Evolutionary conservation across 352 stramenopile species (phyloP), one percentile per base, ranked within the genome.

Genomic region (Albugo candida): DNA sequence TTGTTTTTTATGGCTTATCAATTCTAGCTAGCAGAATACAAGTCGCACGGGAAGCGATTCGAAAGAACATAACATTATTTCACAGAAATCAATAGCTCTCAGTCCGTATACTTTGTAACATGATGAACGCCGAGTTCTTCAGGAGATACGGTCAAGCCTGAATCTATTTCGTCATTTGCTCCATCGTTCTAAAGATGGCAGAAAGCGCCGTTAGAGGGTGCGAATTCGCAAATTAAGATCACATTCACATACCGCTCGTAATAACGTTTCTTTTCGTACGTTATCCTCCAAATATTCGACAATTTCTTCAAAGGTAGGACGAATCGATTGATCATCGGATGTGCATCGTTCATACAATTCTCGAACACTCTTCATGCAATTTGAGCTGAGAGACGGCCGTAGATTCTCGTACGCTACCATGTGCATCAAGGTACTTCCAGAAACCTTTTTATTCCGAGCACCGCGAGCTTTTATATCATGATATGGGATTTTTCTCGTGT

Each of bases 391-490:
- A 49, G 70, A 89, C 13, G 79, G 79, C 38, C 79, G 79, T 42
- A 92, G 59, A 49, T 85, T 82, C 49, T 89, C 68, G 58, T 92
- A 88, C n/a, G 74, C 79, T 34, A 92, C 74, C 75, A 88, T 89
- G 65, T 88, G 76, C 76, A 92, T 86, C 36, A 89, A 59, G 45
- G 76, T 83, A 53, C 74, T 87, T 36, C 79, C 76, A 38, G 72
- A 80, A 13, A 92, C 71, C 56, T 82, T 83, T 53, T 86, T 89
- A 63, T 86, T 87, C 24, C 71, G 66, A 14, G 73, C 71, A 16
- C 69, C 69, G 59, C 81, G 78, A 21, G 77, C 71, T 58, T 89
- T 89, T 41, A 89, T 82, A 49, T 92, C 74, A 50, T 88, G 71
- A 64, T 89, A 92, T 49, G 79, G 79, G 46, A 87, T 89, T 55